Percentiles rank a stretch among this genome's conserved stretches.
Evolutionary conservation across 768 basidiomycete genomes (phyloP).

Genomic region (Lentinula sp.): DNA sequence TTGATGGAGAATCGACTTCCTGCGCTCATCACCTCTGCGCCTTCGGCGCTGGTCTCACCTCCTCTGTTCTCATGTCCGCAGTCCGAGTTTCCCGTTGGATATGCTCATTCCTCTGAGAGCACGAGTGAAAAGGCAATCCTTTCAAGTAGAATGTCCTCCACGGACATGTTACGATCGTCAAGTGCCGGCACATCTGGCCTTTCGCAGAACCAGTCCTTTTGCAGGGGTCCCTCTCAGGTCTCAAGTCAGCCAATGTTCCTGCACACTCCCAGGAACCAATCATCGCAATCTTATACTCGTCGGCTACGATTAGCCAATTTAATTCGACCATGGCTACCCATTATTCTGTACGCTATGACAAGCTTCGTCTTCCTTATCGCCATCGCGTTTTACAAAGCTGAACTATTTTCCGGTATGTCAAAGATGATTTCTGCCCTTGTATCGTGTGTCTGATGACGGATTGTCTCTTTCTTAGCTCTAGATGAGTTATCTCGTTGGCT

Average conservation of each 20-base stretch:
- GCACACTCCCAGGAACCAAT: not conserved
- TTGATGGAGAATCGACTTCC: conserved; percentile 1
- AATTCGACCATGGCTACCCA: conserved; percentile 71
- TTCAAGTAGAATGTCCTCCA: not conserved
- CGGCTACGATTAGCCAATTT: conserved; percentile 50
- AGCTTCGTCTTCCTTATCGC: conserved; percentile 73
- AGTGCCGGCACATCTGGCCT: not conserved
- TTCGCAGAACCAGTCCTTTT: not conserved
- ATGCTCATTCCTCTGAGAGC: not conserved
- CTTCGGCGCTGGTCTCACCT: conserved; percentile 8
- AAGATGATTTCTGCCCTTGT: not conserved
- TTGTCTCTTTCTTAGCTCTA: conserved; percentile 44
- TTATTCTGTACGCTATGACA: conserved; percentile 72
- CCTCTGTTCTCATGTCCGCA: conserved; percentile 6
- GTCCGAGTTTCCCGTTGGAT: conserved; percentile 1
- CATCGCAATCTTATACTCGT: conserved; percentile 29
- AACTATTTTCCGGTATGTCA: conserved; percentile 74
- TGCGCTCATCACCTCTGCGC: conserved; percentile 12
- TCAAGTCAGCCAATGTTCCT: not conserved
- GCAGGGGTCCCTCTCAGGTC: not conserved
- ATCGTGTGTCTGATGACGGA: conserved; percentile 6
- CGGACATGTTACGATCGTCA: not conserved
- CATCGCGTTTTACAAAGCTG: conserved; percentile 76
- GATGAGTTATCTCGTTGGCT: conserved; percentile 80
- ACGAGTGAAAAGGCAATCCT: not conserved